phyloP scores from a whole-genome alignment of 257 asterid species.

The Prunella vulgaris region DNA sequence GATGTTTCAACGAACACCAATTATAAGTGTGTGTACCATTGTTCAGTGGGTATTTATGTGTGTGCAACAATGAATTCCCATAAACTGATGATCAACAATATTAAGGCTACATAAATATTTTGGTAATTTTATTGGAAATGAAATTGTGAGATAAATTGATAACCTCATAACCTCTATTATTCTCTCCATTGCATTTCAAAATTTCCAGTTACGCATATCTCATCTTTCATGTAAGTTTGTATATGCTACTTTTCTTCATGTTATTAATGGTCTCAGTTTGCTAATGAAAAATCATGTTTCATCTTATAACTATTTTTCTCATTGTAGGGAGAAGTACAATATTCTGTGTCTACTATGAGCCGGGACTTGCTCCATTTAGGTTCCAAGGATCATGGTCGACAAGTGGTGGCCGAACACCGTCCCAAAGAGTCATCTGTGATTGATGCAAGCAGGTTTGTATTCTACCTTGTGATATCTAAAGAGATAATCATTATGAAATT shows the following conservation, averaged over 20 bases:
- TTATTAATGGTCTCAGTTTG: background rate
- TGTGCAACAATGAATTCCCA: no score
- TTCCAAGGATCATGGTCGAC: slow-evolving; percentile 42
- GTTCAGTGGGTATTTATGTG: no score
- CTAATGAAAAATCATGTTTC: slow-evolving; percentile 10
- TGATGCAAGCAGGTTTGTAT: slow-evolving; percentile 50
- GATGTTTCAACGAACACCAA: no score
- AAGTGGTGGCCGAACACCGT: slow-evolving; percentile 36
- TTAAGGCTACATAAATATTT: no score
- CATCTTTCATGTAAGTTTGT: background rate
- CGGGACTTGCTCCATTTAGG: slow-evolving; percentile 36
- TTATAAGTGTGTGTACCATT: no score
- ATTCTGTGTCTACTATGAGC: slow-evolving; percentile 36
- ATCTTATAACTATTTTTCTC: slow-evolving; percentile 17
- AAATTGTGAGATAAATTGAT: no score
- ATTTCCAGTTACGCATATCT: background rate
- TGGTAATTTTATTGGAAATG: no score
- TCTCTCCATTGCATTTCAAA: background rate
- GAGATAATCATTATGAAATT: slow-evolving; percentile 16
- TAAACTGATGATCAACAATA: no score
- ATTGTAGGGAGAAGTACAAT: slow-evolving; percentile 51
- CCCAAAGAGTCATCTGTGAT: slow-evolving; percentile 34
- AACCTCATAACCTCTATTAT: no score
- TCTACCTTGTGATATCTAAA: slow-evolving; percentile 11
- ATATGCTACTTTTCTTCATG: background rate